Percentiles rank a stretch among this genome's conserved stretches.
These are phyloP conservation scores for Vigna nakashimae DNA, from an alignment of 306 rosid genomes.

Conservation along the genomic window DNA sequence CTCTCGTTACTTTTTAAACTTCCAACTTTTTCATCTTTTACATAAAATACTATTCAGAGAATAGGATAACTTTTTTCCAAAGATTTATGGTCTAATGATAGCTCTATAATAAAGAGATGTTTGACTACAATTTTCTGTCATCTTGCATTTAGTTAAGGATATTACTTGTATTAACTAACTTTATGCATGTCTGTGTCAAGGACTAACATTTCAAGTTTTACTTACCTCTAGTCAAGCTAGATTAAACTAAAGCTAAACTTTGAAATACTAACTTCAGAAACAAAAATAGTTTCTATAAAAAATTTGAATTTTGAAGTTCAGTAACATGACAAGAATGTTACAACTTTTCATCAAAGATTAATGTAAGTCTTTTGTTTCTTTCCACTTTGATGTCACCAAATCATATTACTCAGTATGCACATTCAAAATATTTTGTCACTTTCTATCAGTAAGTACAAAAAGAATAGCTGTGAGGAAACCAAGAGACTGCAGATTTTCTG, in stretches of 20 bases:
- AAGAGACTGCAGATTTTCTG: neutral
- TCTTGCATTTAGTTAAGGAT: neutral
- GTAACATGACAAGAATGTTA: neutral
- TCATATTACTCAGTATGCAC: neutral
- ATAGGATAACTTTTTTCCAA: too few relatives aligned
- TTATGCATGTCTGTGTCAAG: neutral
- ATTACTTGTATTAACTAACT: neutral
- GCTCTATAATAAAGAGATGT: neutral
- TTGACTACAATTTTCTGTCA: neutral
- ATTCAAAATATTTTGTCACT: neutral
- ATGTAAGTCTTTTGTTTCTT: neutral
- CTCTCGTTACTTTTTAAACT: too few relatives aligned
- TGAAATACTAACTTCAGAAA: neutral
- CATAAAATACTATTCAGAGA: too few relatives aligned
- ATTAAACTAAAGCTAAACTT: too few relatives aligned
- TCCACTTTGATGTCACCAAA: neutral
- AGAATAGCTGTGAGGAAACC: neutral
- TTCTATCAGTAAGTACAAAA: neutral
- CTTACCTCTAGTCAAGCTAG: too few relatives aligned
- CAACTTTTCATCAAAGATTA: neutral
- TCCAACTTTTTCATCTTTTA: neutral
- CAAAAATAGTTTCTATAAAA: neutral
- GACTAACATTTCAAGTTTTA: too few relatives aligned
- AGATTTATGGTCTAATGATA: too few relatives aligned
- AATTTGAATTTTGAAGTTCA: neutral